Percentiles rank a stretch among this genome's conserved stretches.
Conservation (phyloP, 2,329 filamentous ascomycete species). For the Ophiosphaerella korrae region DNA sequence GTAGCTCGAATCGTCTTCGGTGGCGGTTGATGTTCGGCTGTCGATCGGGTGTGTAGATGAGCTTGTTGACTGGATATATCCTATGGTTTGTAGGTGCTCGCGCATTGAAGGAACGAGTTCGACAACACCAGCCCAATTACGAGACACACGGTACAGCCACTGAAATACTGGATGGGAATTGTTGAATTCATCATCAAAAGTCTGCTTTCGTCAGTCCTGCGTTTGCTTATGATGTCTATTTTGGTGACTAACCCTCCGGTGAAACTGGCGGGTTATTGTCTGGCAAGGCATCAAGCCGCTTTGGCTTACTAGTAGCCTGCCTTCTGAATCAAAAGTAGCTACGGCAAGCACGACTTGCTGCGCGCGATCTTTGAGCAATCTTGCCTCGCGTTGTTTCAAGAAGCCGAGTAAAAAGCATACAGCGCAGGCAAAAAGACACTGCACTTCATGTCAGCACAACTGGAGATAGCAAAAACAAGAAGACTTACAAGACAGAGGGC, state of each 20-base stretch:
- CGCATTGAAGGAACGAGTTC: slow-evolving; percentile 75
- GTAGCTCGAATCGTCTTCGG: slow-evolving; percentile 69
- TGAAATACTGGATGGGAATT: slow-evolving; percentile 79
- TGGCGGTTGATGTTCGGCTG: slow-evolving; percentile 25
- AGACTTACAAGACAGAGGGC: slow-evolving; percentile 70
- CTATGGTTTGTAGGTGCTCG: slow-evolving; percentile 66
- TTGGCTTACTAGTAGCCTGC: slow-evolving; percentile 70
- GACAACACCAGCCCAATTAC: slow-evolving; percentile 74
- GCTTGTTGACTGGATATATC: slow-evolving; percentile 27
- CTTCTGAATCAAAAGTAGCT: slow-evolving; percentile 70
- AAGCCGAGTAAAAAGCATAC: slow-evolving; percentile 44
- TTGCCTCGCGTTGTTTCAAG: slow-evolving; percentile 46
- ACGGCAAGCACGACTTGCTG: slow-evolving; percentile 62
- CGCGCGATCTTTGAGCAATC: slow-evolving; percentile 52
- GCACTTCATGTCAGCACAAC: slow-evolving; percentile 64
- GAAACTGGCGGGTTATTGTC: slow-evolving; percentile 72
- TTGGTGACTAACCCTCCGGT: slow-evolving; percentile 48
- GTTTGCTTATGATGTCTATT: slow-evolving; percentile 61
- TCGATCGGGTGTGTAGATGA: slow-evolving; percentile 18
- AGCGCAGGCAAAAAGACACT: slow-evolving; percentile 50
- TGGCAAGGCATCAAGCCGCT: slow-evolving; percentile 72
- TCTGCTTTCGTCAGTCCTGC: slow-evolving; percentile 39
- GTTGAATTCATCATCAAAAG: slow-evolving; percentile 75
- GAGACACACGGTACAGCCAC: slow-evolving; percentile 83
- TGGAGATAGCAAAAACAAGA: slow-evolving; percentile 59